These are phyloP conservation scores for Skeletonema costatum DNA, from an alignment of 108 stramenopile species.

Conservation along the genomic window DNA sequence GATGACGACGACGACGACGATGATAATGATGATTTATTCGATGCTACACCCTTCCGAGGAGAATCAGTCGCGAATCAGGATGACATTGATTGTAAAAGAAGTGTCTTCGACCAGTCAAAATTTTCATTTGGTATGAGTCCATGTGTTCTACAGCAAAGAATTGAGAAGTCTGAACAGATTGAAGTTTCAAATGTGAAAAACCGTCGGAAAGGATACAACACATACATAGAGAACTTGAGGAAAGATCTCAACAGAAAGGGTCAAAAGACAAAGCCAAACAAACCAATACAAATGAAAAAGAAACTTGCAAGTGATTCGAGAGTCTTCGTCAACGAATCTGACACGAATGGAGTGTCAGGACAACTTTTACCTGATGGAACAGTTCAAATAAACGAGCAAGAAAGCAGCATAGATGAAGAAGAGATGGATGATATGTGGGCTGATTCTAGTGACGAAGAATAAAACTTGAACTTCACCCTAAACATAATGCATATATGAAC, in stretches of 20 bases:
- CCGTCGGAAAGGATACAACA: slow-evolving; percentile 9
- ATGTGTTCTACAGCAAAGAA: not conserved
- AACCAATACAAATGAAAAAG: not conserved
- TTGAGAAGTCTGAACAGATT: not conserved
- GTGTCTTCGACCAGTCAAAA: not conserved
- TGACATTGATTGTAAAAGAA: not conserved
- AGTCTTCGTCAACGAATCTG: not conserved
- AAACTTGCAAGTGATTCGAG: not conserved
- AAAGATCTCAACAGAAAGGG: slow-evolving; percentile 1
- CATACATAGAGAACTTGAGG: slow-evolving; percentile 2
- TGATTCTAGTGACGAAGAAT: not conserved
- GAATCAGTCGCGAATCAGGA: not conserved
- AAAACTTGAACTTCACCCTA: too few species aligned
- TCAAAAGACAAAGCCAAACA: not conserved
- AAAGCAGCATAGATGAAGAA: not conserved
- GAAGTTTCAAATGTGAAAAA: not conserved
- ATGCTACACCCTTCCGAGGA: slow-evolving; percentile 1
- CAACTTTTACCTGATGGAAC: not conserved
- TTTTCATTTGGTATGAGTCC: slow-evolving; percentile 2
- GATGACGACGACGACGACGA: not conserved
- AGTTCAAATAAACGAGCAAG: not conserved
- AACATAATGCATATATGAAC: too few species aligned
- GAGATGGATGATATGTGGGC: slow-evolving; percentile 15
- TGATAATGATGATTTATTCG: slow-evolving; percentile 9
- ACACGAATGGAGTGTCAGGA: not conserved